Percentiles rank a stretch among this genome's conserved stretches.
Evolutionary conservation across 2,329 filamentous ascomycete genomes (phyloP).

Genomic region (Colletotrichum sansevieriae): DNA sequence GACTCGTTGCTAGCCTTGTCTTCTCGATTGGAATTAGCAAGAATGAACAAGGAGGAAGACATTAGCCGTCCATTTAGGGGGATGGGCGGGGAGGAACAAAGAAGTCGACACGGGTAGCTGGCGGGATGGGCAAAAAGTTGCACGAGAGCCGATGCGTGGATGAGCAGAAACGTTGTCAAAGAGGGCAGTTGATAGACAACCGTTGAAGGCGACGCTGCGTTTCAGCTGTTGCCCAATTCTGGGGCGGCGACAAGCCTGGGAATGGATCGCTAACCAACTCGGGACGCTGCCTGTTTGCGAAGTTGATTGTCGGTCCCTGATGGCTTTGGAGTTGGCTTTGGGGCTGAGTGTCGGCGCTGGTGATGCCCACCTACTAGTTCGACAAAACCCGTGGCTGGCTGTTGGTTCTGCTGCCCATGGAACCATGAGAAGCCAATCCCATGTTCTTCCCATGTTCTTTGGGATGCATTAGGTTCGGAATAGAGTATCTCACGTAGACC

Average conservation of each 20-base stretch:
- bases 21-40: constrained; percentile 12
- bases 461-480: constrained; percentile 4
- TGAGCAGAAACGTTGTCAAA: constrained; percentile 22
- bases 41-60: constrained; percentile 4
- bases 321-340: constrained; percentile 16
- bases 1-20: not conserved
- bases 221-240: constrained; percentile 20
- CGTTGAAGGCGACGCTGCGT: constrained; percentile 30
- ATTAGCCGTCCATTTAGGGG: constrained; percentile 14
- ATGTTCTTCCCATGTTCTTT: not conserved
- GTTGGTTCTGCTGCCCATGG: constrained; percentile 1
- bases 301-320: constrained; percentile 4
- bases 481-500: not conserved
- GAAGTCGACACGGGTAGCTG: constrained; percentile 25
- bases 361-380: not conserved
- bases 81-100: constrained; percentile 24
- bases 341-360: not conserved
- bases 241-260: constrained; percentile 30
- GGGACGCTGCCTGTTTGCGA: constrained; percentile 18
- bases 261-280: not conserved
- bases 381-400: not conserved
- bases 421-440: not conserved
- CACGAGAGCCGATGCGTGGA: not conserved
- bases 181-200: constrained; percentile 20
- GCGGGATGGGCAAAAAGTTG: not conserved